phyloP scores from a whole-genome alignment of 352 stramenopile species.

The Pythium aristosporum region DNA sequence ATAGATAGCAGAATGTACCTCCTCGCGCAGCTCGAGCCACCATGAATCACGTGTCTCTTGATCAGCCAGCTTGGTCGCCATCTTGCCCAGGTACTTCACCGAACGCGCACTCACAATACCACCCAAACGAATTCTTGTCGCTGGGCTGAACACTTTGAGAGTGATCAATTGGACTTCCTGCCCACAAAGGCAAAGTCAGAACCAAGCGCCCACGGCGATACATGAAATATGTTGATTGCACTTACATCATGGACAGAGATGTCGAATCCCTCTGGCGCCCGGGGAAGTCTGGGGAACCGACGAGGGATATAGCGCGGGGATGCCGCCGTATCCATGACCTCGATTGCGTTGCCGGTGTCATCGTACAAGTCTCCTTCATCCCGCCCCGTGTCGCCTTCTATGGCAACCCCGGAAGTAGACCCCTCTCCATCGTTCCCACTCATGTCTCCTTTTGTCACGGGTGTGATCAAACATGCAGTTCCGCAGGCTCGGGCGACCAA shows the following conservation, averaged over 20 bases:
- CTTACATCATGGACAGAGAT: conserved; percentile 76
- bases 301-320: conserved; percentile 56
- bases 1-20: conserved; percentile 41
- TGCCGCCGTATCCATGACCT: conserved; percentile 23
- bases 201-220: neutral
- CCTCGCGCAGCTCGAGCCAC: conserved; percentile 97
- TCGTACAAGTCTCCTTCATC: conserved; percentile 37
- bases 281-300: conserved; percentile 48
- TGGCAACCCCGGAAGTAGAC: conserved; percentile 26
- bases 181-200: neutral
- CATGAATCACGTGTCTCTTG: conserved; percentile 97
- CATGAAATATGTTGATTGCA: neutral
- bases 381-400: conserved; percentile 38
- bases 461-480: conserved; percentile 84
- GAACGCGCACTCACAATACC: conserved; percentile 85
- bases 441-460: conserved; percentile 45
- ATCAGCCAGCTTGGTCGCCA: conserved; percentile 95
- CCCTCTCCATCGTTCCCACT: conserved; percentile 14
- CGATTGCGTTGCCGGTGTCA: conserved; percentile 10
- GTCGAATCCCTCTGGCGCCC: conserved; percentile 61
- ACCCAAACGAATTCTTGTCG: conserved; percentile 70
- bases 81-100: conserved; percentile 89
- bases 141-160: conserved; percentile 90
- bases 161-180: conserved; percentile 95
- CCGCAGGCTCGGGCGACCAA: conserved; percentile 96